Conservation (phyloP, 1,284 basidiomycete species). For the Apiotrichum mycotoxinovorans region DNA sequence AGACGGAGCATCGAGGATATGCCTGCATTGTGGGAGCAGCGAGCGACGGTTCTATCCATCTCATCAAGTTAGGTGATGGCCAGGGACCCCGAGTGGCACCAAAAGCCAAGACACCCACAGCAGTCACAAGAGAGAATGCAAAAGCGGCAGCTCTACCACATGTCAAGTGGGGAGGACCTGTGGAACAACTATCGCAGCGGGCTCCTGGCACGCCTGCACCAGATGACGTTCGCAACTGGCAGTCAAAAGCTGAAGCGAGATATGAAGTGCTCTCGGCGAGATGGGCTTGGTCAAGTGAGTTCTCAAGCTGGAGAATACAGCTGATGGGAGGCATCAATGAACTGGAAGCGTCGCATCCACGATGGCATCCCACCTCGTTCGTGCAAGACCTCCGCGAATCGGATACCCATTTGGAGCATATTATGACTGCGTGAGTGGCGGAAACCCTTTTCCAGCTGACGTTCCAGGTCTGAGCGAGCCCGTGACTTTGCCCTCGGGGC, state of each 20-base stretch:
- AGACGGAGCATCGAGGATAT: neutral
- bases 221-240: neutral
- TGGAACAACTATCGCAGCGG: neutral
- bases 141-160: neutral
- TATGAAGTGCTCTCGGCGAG: slow-evolving; percentile 21
- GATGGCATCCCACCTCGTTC: slow-evolving; percentile 7
- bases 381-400: slow-evolving; percentile 27
- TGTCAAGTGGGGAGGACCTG: neutral
- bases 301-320: neutral
- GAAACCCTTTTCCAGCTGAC: neutral
- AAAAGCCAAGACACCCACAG: neutral
- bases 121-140: neutral
- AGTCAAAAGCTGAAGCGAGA: neutral
- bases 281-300: slow-evolving; percentile 39
- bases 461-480: slow-evolving; percentile 30
- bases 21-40: neutral
- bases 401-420: slow-evolving; percentile 29
- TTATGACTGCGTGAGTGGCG: slow-evolving; percentile 33
- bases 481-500: slow-evolving; percentile 10
- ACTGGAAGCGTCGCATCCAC: neutral
- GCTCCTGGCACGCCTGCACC: neutral
- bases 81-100: neutral
- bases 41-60: neutral
- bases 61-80: neutral
- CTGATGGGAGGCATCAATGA: slow-evolving; percentile 25